phyloP scores from a whole-genome alignment of 1,284 basidiomycete species.

The Trametes sp. region DNA sequence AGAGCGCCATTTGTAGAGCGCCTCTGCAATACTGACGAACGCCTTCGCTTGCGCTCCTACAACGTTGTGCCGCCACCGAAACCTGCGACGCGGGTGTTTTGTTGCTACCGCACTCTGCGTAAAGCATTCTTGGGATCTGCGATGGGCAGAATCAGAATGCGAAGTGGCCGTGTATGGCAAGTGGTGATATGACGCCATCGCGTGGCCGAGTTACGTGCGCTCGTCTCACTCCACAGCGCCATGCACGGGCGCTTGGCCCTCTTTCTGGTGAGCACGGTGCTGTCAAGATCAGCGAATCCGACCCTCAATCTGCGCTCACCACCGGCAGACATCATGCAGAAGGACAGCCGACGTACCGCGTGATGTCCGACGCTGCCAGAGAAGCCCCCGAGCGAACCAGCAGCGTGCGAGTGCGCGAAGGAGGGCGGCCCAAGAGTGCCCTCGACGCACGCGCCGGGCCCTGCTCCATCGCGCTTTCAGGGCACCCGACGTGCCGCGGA shows the following conservation, averaged over 20 bases:
- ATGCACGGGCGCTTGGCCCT: no score
- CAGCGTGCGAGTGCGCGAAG: not conserved
- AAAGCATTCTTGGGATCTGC: not conserved
- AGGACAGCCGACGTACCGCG: not conserved
- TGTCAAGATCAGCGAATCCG: not conserved
- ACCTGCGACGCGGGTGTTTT: no score
- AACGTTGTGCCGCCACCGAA: no score
- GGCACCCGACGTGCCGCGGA: constrained; percentile 2
- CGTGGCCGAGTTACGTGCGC: not conserved
- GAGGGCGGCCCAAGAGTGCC: no score
- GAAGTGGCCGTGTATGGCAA: not conserved
- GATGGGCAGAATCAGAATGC: not conserved
- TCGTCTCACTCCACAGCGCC: not conserved
- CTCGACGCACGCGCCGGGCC: no score
- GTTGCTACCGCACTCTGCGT: not conserved
- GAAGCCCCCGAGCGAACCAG: not conserved
- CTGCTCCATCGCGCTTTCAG: not conserved
- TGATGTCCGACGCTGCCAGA: not conserved
- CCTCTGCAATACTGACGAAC: not conserved
- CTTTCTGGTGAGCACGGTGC: not conserved
- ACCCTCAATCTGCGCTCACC: not conserved
- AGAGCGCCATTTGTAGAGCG: constrained; percentile 5
- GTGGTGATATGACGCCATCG: not conserved
- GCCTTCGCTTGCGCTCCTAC: no score
- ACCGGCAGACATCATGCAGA: not conserved